Percentiles rank a stretch among this genome's conserved stretches.
phyloP scores from a whole-genome alignment of 805 yeast species.

The Myxozyma melibiosi region DNA sequence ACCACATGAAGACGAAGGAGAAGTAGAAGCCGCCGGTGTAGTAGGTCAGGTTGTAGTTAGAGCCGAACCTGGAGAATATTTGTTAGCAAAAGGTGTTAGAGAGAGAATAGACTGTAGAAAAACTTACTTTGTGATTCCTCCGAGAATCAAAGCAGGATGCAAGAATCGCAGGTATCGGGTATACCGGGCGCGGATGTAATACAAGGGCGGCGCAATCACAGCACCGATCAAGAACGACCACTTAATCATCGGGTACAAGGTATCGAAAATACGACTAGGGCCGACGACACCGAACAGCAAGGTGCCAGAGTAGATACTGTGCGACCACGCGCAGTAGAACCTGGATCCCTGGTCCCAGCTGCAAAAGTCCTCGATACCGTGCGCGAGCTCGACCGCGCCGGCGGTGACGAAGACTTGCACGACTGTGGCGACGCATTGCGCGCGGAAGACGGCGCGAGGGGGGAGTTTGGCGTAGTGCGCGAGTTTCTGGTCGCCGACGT shows the following conservation, averaged over 20 bases:
- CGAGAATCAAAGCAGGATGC: slow-evolving; percentile 67
- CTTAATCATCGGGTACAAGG: slow-evolving; percentile 55
- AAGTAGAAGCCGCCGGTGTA: slow-evolving; percentile 71
- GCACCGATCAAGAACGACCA: slow-evolving; percentile 68
- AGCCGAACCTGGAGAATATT: slow-evolving; percentile 3
- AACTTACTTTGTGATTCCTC: slow-evolving; percentile 34
- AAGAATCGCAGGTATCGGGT: slow-evolving; percentile 45
- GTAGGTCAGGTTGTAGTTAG: slow-evolving; percentile 66
- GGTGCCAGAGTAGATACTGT: slow-evolving; percentile 56
- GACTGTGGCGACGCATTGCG: slow-evolving; percentile 51
- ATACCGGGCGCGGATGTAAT: slow-evolving; percentile 34
- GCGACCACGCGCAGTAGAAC: slow-evolving; percentile 53
- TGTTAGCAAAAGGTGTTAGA: neutral
- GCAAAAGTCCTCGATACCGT: slow-evolving; percentile 48
- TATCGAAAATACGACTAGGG: slow-evolving; percentile 59
- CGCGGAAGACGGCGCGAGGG: slow-evolving; percentile 61
- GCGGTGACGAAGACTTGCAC: slow-evolving; percentile 47
- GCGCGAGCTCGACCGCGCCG: slow-evolving; percentile 45
- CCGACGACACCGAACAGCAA: slow-evolving; percentile 69
- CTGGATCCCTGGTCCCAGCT: slow-evolving; percentile 46
- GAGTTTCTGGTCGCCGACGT: slow-evolving; percentile 59
- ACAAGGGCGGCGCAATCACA: slow-evolving; percentile 47
- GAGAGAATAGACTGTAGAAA: neutral
- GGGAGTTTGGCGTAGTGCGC: slow-evolving; percentile 68
- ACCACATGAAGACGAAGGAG: slow-evolving; percentile 60